phyloP scores from a whole-genome alignment of 768 basidiomycete species.

The Gymnopilus dilepis region DNA sequence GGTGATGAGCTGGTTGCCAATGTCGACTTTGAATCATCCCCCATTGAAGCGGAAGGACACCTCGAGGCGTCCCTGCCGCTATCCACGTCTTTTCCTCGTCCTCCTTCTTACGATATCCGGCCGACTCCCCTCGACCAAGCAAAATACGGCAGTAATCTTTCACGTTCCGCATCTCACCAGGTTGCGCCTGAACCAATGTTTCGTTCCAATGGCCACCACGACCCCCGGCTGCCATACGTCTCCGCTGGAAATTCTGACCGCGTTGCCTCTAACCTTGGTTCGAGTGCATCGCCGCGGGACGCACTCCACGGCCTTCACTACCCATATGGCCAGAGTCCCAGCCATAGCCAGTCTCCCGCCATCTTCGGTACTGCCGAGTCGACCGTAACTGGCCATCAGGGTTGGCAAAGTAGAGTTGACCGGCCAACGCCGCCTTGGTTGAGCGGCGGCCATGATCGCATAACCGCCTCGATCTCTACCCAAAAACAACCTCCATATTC shows the following conservation, averaged over 20 bases:
- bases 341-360: constrained; percentile 23
- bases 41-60: constrained; percentile 41
- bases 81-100: constrained; percentile 28
- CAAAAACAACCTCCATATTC: constrained; percentile 24
- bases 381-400: constrained; percentile 16
- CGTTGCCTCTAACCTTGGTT: constrained; percentile 20
- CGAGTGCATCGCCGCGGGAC: constrained; percentile 27
- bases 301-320: constrained; percentile 23
- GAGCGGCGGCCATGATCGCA: constrained; percentile 19
- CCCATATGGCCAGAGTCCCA: constrained; percentile 23
- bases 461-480: constrained; percentile 9
- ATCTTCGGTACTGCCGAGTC: constrained; percentile 22
- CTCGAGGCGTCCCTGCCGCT: constrained; percentile 28
- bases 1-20: constrained; percentile 36
- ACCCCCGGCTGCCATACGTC: constrained; percentile 30
- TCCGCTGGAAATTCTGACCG: constrained; percentile 23
- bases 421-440: constrained; percentile 21
- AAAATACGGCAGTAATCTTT: constrained; percentile 28
- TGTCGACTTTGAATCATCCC: constrained; percentile 43
- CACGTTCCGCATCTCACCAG: constrained; percentile 32
- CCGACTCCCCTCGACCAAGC: constrained; percentile 31
- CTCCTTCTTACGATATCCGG: constrained; percentile 31
- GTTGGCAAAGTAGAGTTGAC: constrained; percentile 27
- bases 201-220: constrained; percentile 32
- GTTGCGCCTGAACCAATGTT: constrained; percentile 28